Evolutionary conservation across 2,329 filamentous ascomycete genomes (phyloP).

Genomic region (Xylaria sp.): DNA sequence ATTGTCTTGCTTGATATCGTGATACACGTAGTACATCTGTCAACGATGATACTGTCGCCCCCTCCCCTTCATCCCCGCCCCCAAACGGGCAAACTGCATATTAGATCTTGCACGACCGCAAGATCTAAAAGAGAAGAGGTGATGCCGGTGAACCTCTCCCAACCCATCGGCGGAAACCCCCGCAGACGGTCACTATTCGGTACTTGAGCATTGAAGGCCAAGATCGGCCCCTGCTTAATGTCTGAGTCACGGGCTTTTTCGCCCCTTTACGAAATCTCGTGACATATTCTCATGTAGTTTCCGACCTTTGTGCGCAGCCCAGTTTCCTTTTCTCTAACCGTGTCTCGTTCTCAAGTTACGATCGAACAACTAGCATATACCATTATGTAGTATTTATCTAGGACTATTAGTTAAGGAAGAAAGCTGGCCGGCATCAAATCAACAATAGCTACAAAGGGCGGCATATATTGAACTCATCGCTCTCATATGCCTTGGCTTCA

Average conservation of each 20-base stretch:
- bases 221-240: conserved; percentile 28
- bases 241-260: conserved; percentile 33
- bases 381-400: not conserved
- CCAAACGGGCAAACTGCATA: conserved; percentile 37
- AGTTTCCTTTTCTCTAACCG: conserved; percentile 5
- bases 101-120: conserved; percentile 35
- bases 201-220: conserved; percentile 21
- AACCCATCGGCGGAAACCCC: conserved; percentile 28
- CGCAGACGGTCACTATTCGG: conserved; percentile 24
- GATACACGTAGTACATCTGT: conserved; percentile 20
- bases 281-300: conserved; percentile 8
- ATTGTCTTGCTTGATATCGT: conserved; percentile 19
- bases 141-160: conserved; percentile 33
- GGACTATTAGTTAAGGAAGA: not conserved
- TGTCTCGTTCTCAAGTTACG: not conserved
- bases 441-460: not conserved
- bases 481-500: not conserved
- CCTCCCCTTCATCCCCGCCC: not conserved
- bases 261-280: not conserved
- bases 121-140: conserved; percentile 23
- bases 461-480: not conserved
- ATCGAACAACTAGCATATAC: not conserved
- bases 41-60: conserved; percentile 12
- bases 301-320: not conserved
- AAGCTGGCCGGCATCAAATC: not conserved